phyloP scores from a whole-genome alignment of 441 rosid species.

The Lepidium campestre region DNA sequence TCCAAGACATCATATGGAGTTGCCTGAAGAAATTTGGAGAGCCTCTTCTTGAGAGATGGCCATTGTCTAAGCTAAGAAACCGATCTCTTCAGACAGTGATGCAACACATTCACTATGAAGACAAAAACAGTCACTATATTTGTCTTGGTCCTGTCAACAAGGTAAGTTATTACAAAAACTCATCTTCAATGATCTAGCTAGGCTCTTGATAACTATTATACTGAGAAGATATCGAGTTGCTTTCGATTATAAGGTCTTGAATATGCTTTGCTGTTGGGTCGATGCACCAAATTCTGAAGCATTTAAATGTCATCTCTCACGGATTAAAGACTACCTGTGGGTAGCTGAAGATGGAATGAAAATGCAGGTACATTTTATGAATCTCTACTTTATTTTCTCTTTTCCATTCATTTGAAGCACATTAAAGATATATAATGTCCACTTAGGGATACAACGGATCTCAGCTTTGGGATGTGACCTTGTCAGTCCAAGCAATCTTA shows the following conservation, averaged over 20 bases:
- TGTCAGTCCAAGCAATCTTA: slow-evolving; percentile 56
- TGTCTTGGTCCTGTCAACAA: slow-evolving; percentile 67
- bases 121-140: slow-evolving; percentile 43
- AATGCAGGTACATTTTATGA: slow-evolving; percentile 56
- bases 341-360: slow-evolving; percentile 88
- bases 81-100: slow-evolving; percentile 37
- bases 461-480: slow-evolving; percentile 62
- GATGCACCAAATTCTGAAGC: slow-evolving; percentile 65
- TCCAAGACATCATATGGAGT: slow-evolving; percentile 64
- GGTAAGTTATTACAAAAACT: slow-evolving; percentile 28
- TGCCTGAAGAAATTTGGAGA: slow-evolving; percentile 43
- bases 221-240: not conserved
- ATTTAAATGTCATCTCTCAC: slow-evolving; percentile 47
- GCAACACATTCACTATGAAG: slow-evolving; percentile 60
- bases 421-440: not conserved
- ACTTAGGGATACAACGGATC: slow-evolving; percentile 63
- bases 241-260: slow-evolving; percentile 37
- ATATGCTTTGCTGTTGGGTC: slow-evolving; percentile 79
- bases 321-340: slow-evolving; percentile 72
- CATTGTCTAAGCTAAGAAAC: slow-evolving; percentile 40
- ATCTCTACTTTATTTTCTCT: not conserved
- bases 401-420: not conserved
- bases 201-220: not conserved
- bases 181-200: not conserved
- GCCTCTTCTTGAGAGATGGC: slow-evolving; percentile 54